Evolutionary conservation across 192 early-diverging fungal species (phyloP), one percentile per base, ranked within the genome.

Genomic region (Coemansia sp.): DNA sequence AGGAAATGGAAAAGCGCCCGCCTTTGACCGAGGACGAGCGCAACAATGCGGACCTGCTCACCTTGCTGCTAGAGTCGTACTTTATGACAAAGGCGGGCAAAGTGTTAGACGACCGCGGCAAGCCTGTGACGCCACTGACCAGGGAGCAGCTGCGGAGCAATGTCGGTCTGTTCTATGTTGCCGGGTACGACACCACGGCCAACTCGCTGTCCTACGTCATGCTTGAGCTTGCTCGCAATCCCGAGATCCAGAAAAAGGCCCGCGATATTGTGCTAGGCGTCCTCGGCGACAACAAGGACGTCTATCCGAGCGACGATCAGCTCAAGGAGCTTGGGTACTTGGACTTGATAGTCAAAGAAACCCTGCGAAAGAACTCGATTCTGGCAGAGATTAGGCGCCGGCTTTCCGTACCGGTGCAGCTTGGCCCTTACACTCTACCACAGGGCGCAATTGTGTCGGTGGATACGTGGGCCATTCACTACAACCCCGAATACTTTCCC

Each of bases 171-270:
- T 87, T 87, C 65, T 87, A 85, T 28, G 66, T 84, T 31, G 86
- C 83, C 14, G 86, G 85, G 43, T 80, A 86, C 38, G 85, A 88
- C 59, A 88, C 84, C 23, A 88, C 84, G 3, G 83, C 86, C 25
- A 83, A 78, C 57, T 72, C 85, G 43, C 77, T 89, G 50, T 66
- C 84, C 0, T 84, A 79, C 48, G 74, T 72, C 42, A 77, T 84
- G 75, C 55, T 80, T 58, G 73, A 75, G 62, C 66, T 84, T 56
- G 76, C 81, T 16, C 70, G 73, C 34, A 39, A 68, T 41, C 78
- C 71, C 2, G 77, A 85, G 3, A 75, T 87, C 28, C 86, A 89
- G 69, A 37, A 73, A 20, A 86, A 80, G 56, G 86, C 84, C 12
- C 78, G 88, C 48, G 64, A 66, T 25, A 85, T 87, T 63, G 84